Conservation (phyloP, 106 monocot genomes). For the Allium cepa region DNA sequence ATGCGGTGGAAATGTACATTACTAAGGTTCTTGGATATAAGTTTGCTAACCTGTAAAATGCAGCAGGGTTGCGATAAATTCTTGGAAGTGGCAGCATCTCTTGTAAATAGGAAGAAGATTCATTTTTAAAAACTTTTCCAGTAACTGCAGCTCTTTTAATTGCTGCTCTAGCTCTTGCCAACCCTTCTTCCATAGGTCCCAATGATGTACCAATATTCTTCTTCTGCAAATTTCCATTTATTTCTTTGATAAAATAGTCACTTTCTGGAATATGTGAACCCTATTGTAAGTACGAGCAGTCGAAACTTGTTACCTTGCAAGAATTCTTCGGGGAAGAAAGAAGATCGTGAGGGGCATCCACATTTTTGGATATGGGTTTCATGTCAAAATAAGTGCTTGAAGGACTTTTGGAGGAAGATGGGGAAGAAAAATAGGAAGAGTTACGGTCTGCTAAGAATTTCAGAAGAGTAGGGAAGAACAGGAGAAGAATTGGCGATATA, state of each 20-base stretch:
- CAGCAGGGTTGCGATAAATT: constrained; percentile 37
- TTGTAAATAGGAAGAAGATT: neutral
- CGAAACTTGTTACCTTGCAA: neutral
- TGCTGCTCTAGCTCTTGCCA: constrained; percentile 14
- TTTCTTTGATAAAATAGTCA: too few relatives aligned
- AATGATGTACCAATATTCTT: neutral
- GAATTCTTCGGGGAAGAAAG: neutral
- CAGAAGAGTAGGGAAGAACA: constrained; percentile 6
- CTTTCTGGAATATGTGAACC: too few relatives aligned
- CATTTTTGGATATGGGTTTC: neutral
- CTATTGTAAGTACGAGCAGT: neutral
- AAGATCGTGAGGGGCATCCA: neutral
- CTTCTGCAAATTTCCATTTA: too few relatives aligned
- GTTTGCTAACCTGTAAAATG: constrained; percentile 23
- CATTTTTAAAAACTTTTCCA: neutral
- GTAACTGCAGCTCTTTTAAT: constrained; percentile 9
- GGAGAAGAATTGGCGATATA: constrained; percentile 5
- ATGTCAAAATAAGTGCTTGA: neutral
- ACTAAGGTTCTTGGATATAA: neutral
- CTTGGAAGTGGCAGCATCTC: constrained; percentile 8
- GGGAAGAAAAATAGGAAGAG: neutral
- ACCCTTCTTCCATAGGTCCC: constrained; percentile 3
- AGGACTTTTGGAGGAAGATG: neutral
- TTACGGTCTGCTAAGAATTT: neutral
- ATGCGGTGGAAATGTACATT: neutral